Conservation (phyloP, 768 basidiomycete genomes). For the Leucogyrophana mollusca region DNA sequence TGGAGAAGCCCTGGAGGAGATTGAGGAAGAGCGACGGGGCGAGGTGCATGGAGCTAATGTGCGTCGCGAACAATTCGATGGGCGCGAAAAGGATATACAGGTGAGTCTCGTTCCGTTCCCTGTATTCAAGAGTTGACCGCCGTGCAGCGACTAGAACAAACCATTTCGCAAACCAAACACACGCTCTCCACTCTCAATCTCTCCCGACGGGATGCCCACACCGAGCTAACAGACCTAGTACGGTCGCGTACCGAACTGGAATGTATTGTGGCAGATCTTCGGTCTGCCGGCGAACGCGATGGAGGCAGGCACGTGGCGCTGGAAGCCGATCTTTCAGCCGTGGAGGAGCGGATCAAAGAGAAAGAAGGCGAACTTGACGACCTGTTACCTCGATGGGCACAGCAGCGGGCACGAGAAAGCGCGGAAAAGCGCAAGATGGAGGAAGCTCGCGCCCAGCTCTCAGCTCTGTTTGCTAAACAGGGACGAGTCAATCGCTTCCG, state of each 20-base stretch:
- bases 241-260: conserved; percentile 84
- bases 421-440: conserved; percentile 70
- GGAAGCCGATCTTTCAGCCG: conserved; percentile 58
- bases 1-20: conserved; percentile 78
- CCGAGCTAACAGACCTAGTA: conserved; percentile 85
- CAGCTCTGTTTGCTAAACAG: conserved; percentile 84
- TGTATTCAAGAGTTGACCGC: background rate
- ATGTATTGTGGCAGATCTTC: conserved; percentile 78
- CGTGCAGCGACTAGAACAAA: conserved; percentile 68
- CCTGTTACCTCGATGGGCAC: conserved; percentile 71
- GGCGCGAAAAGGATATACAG: conserved; percentile 82
- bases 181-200: conserved; percentile 65
- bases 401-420: conserved; percentile 46
- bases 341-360: conserved; percentile 59
- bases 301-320: conserved; percentile 63
- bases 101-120: conserved; percentile 37
- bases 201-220: conserved; percentile 72
- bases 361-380: conserved; percentile 64
- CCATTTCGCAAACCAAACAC: conserved; percentile 69
- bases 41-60: conserved; percentile 86
- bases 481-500: conserved; percentile 85
- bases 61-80: conserved; percentile 77
- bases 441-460: conserved; percentile 66
- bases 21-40: conserved; percentile 75
- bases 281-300: conserved; percentile 59